phyloP scores from a whole-genome alignment of 805 yeast species.

The Lipomyces sp. region DNA sequence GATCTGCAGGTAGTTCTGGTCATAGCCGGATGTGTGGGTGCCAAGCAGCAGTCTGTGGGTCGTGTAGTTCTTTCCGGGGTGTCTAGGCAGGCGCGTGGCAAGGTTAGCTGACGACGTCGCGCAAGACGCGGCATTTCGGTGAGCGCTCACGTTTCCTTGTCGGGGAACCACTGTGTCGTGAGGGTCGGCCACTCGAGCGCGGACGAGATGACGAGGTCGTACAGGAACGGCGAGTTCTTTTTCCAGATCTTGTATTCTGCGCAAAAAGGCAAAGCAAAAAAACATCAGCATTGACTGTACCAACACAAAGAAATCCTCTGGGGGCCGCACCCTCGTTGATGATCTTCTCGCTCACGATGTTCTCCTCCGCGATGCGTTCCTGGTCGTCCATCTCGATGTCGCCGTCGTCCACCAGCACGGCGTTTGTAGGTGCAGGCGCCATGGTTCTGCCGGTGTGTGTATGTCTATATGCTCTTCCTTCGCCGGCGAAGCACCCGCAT shows the following conservation, averaged over 20 bases:
- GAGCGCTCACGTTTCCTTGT: conserved; percentile 38
- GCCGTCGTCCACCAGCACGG: background rate
- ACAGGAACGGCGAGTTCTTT: conserved; percentile 56
- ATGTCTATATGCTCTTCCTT: background rate
- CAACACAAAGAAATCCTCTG: background rate
- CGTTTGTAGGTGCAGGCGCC: background rate
- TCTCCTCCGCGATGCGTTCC: conserved; percentile 26
- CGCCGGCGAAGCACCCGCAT: background rate
- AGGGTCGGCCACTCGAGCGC: conserved; percentile 64
- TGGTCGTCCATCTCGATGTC: conserved; percentile 19
- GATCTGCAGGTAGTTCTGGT: conserved; percentile 47
- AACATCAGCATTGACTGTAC: background rate
- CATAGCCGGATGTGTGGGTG: conserved; percentile 60
- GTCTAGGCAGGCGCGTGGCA: conserved; percentile 17
- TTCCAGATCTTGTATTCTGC: conserved; percentile 56
- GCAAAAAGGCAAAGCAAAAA: background rate
- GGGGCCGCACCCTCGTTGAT: conserved; percentile 25
- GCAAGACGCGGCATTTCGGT: too few species aligned
- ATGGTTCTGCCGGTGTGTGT: background rate
- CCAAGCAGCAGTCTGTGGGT: conserved; percentile 54
- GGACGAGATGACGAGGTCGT: conserved; percentile 52
- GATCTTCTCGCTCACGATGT: conserved; percentile 23
- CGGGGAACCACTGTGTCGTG: conserved; percentile 63
- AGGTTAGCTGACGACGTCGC: too few species aligned
- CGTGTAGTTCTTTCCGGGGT: conserved; percentile 32